Base-by-base conservation (phyloP, 495 filamentous ascomycete genomes). In the Penicillium alfredii region DNA sequence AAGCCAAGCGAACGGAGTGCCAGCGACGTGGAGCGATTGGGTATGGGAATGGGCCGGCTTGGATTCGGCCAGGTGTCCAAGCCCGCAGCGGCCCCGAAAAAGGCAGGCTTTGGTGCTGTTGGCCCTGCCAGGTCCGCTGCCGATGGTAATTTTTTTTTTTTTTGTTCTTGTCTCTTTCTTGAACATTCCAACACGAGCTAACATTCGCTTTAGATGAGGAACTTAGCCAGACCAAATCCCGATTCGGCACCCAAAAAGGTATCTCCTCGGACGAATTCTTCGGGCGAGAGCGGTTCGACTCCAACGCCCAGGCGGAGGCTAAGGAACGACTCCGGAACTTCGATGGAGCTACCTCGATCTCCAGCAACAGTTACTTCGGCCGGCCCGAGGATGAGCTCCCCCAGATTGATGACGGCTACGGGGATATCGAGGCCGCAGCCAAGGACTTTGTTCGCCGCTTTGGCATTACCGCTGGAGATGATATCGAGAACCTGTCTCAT, bases 191-290 rank as follows among this genome's bases (percentile, higher is more conserved):
- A 31, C 14, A 18, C 14, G 15, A 8, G 11, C 40, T 53, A 33
- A 45, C 47, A 4, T 16, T 30, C 11, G 3, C 1, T 14, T 20
- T 24, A 70, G 64, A 68, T 6, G 64, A 64, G 32, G 66, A 71
- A 38, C 40, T 71, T 10, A 46, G 44, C 18, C 53, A 68, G 33
- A 48, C 53, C 29, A 61, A 43, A 47, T 29, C 44, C 8, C 51
- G 55, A 55, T 98, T 98, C 46, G 92, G 89, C 38, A 62, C 58
- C 34, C 92, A 98, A 64, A 97, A 95, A 71, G 84, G 84, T 58
- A 98, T 98, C 47, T 95, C 88, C 1, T 94, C 87, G 3, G 92
- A 98, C 63, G 92, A 98, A 51, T 96, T 94, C 69, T 98, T 98
- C 57, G 88, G 89, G 40, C 90, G 89, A 50, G 84, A 86, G 16